These are phyloP conservation scores for Samsoniella hepiali DNA, from an alignment of 2,329 filamentous ascomycete genomes.

Conservation along the genomic window DNA sequence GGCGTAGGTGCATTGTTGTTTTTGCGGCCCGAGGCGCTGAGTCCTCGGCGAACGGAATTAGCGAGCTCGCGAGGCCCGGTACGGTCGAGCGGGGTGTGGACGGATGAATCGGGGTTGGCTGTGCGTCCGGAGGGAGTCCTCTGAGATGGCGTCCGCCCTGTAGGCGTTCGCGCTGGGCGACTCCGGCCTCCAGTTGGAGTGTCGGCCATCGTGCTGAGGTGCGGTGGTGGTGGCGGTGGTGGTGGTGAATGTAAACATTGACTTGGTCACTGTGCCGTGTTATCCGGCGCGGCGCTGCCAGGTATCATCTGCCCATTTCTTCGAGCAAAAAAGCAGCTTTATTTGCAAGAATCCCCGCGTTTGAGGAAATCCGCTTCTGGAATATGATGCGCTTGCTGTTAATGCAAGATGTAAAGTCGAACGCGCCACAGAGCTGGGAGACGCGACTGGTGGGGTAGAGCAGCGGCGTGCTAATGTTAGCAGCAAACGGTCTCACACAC, in stretches of 20 bases:
- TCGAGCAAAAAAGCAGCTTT: too few species aligned
- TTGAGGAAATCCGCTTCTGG: too few species aligned
- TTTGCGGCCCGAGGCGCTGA: conserved; percentile 44
- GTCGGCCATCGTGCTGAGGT: conserved; percentile 16
- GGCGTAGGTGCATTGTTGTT: conserved; percentile 49
- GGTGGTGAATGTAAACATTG: not conserved
- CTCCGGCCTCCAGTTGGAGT: conserved; percentile 10
- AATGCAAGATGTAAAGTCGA: not conserved
- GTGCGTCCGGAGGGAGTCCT: conserved; percentile 21
- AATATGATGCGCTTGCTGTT: not conserved
- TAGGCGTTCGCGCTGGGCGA: conserved; percentile 3
- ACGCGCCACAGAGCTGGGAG: not conserved
- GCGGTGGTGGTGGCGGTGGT: not conserved
- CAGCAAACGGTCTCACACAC: not conserved
- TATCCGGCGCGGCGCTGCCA: not conserved
- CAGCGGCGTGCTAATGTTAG: not conserved
- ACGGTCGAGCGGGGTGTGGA: conserved; percentile 44
- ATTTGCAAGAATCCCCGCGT: not conserved
- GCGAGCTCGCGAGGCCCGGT: conserved; percentile 35
- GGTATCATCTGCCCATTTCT: conserved; percentile 2
- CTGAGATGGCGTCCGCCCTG: conserved; percentile 37
- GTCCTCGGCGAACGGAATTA: conserved; percentile 39
- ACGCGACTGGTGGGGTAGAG: conserved; percentile 4
- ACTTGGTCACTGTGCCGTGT: not conserved
- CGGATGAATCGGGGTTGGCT: conserved; percentile 25